A percentile compares a stretch with the other conserved stretches of the same genome.
Conservation (phyloP, 768 basidiomycete species). For the Mycena crocata region DNA sequence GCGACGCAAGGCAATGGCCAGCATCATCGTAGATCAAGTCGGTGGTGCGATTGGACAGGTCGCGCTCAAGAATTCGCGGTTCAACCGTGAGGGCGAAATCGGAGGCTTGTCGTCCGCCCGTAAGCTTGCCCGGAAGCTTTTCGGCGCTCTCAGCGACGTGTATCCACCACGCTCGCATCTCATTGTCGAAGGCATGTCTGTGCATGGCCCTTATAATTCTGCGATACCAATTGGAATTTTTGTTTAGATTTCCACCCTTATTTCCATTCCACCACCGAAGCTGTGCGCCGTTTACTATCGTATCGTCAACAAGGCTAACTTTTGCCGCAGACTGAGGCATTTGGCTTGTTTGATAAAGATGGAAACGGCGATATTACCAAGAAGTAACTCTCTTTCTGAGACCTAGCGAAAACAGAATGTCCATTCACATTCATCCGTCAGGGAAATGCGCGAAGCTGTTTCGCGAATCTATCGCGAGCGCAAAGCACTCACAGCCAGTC, state of each 20-base stretch:
- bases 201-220: background rate
- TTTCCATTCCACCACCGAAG: slow-evolving; percentile 77
- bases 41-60: slow-evolving; percentile 78
- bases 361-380: slow-evolving; percentile 86
- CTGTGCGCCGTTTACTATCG: slow-evolving; percentile 54
- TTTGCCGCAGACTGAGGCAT: slow-evolving; percentile 67
- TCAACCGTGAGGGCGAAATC: slow-evolving; percentile 66
- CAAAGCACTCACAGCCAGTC: slow-evolving; percentile 73
- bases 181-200: slow-evolving; percentile 68
- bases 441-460: slow-evolving; percentile 87
- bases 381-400: too few species aligned
- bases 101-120: slow-evolving; percentile 72
- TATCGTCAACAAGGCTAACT: slow-evolving; percentile 2
- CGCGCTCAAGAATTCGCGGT: slow-evolving; percentile 73
- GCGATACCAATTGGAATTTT: background rate
- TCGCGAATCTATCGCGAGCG: slow-evolving; percentile 84
- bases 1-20: slow-evolving; percentile 64
- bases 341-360: slow-evolving; percentile 81
- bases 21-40: slow-evolving; percentile 78
- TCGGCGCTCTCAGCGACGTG: slow-evolving; percentile 68
- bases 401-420: too few species aligned
- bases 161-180: slow-evolving; percentile 71
- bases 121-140: slow-evolving; percentile 75
- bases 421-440: too few species aligned
- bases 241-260: slow-evolving; percentile 79